Base-by-base conservation (phyloP, 495 filamentous ascomycete species). In the Aspergillus incahuasiensis region DNA sequence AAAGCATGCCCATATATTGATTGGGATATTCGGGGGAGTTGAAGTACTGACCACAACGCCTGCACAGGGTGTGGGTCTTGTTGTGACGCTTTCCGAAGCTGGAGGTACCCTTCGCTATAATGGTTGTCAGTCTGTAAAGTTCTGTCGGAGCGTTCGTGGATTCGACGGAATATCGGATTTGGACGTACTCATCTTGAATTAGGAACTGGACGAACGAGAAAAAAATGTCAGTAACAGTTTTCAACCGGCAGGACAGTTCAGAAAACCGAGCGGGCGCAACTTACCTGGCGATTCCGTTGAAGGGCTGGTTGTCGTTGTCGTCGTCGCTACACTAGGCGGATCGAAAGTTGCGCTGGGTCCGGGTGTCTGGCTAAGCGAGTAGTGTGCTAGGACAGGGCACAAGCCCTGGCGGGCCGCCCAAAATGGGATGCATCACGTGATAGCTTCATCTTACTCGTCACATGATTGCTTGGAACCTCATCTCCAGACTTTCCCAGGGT, bases 51-150 rank as follows among this genome's bases (percentile, higher is more conserved):
- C 94, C 94, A 87, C 94, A 98, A 77, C 94, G 95, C 83, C 95
- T 86, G 89, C 94, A 98, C 74, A 98, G 84, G 67, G 90, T 94
- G 84, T 98, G 94, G 77, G 95, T 90, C 83, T 98, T 98, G 83
- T 92, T 98, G 84, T 98, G 90, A 84, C 90, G 90, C 85, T 92
- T 94, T 78, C 91, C 92, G 77, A 95, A 96, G 81, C 87, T 91
- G 74, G 88, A 91, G 72, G 91, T 96, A 85, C 91, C 91, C 89
- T 96, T 96, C 73, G 85, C 83, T 85, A 68, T 77, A 56, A 60
- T 60, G 48, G 61, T 69, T 68, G 72, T 81, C 63, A 82, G 77
- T 77, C 54, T 74, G 48, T 47, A 64, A 59, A n/a, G 38, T 43
- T 55, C 52, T 59, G 59, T 68, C 64, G 64, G 54, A 52, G 63